Evolutionary conservation across 1,139 yeast species (phyloP).

Genomic region (Nematodospora anomalae): DNA sequence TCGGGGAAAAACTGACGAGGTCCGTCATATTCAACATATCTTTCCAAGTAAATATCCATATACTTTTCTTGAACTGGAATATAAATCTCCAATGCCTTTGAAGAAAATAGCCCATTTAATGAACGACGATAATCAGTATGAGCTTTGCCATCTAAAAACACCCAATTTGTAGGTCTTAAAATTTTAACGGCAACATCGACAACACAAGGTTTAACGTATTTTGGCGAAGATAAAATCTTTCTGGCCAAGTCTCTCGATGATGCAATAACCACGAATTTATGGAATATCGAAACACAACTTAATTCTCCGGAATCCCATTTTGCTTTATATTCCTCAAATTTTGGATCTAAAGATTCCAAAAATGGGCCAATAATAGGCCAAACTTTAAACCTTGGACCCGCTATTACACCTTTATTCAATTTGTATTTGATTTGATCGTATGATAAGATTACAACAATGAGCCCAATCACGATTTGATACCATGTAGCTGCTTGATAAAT

Average conservation of each 20-base stretch:
- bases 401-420: conserved; percentile 78
- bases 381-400: conserved; percentile 81
- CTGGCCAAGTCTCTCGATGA: conserved; percentile 87
- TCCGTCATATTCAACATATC: conserved; percentile 58
- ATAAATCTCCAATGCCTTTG: conserved; percentile 77
- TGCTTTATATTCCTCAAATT: conserved; percentile 86
- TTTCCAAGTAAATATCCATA: conserved; percentile 76
- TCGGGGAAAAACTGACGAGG: conserved; percentile 84
- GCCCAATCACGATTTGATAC: conserved; percentile 52
- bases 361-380: conserved; percentile 98
- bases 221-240: conserved; percentile 81
- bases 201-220: conserved; percentile 92
- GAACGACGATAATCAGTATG: conserved; percentile 92
- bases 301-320: conserved; percentile 95
- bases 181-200: conserved; percentile 95
- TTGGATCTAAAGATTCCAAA: conserved; percentile 92
- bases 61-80: conserved; percentile 80
- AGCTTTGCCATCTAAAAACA: conserved; percentile 91
- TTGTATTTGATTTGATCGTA: conserved; percentile 85
- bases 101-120: conserved; percentile 84
- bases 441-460: conserved; percentile 52
- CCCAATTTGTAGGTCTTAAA: conserved; percentile 95
- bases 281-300: conserved; percentile 95
- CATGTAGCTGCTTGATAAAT: conserved; percentile 14
- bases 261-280: conserved; percentile 95